Conservation (phyloP, 768 basidiomycete species). For the Psilocybe cubensis region DNA sequence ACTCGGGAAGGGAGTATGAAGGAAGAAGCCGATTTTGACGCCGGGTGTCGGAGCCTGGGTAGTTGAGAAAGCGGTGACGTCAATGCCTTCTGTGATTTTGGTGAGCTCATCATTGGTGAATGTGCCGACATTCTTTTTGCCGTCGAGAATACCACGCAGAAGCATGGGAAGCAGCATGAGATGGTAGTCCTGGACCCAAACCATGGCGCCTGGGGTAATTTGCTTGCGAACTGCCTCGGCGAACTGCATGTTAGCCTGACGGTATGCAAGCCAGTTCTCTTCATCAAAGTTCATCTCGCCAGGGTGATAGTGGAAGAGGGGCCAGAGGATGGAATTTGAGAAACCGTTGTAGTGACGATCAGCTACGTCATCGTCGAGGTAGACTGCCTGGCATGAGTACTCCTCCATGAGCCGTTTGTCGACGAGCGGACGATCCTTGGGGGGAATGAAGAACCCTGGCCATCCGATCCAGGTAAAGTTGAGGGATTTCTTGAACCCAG, state of each 20-base stretch:
- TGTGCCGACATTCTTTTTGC: conserved; percentile 56
- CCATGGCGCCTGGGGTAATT: conserved; percentile 86
- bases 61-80: conserved; percentile 46
- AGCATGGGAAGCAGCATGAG: conserved; percentile 98
- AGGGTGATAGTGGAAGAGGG: conserved; percentile 98
- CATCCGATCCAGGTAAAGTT: conserved; percentile 98
- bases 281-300: conserved; percentile 99
- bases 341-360: conserved; percentile 98
- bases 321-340: conserved; percentile 99
- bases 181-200: conserved; percentile 99
- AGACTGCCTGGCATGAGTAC: conserved; percentile 97
- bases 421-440: conserved; percentile 88
- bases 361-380: conserved; percentile 97
- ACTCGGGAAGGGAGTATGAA: conserved; percentile 97
- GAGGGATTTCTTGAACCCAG: conserved; percentile 98
- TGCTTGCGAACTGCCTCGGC: conserved; percentile 86
- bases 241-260: conserved; percentile 94
- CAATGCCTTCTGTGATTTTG: conserved; percentile 74
- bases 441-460: conserved; percentile 93
- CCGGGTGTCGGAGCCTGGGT: conserved; percentile 50
- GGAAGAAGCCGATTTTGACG: conserved; percentile 97
- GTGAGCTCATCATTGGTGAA: conserved; percentile 64
- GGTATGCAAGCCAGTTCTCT: conserved; percentile 97
- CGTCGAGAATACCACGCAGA: conserved; percentile 86
- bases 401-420: conserved; percentile 93